phyloP scores from a whole-genome alignment of 2,329 filamentous ascomycete genomes.

The Berkeleyomyces rouxiae region DNA sequence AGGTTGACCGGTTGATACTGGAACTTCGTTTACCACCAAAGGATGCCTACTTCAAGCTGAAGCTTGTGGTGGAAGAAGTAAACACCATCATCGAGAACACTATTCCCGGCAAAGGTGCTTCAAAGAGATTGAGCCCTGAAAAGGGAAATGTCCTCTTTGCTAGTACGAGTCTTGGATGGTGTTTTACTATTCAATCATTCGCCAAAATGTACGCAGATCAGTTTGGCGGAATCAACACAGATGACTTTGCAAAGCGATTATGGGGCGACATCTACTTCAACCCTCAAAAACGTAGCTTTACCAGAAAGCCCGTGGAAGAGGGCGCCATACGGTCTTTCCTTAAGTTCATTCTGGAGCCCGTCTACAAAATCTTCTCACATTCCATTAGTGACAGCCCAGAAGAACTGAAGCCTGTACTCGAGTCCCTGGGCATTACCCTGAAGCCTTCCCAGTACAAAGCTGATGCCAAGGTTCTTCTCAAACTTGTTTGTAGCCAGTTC shows the following conservation, averaged over 20 bases:
- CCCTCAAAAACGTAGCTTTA: constrained; percentile 76
- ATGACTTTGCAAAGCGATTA: constrained; percentile 68
- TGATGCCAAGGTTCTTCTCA: constrained; percentile 77
- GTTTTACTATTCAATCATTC: constrained; percentile 86
- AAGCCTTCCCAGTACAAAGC: constrained; percentile 87
- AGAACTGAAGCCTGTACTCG: constrained; percentile 64
- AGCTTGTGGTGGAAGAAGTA: constrained; percentile 96
- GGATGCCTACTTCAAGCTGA: constrained; percentile 97
- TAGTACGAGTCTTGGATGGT: constrained; percentile 88
- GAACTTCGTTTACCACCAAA: constrained; percentile 87
- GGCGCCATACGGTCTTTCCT: constrained; percentile 74
- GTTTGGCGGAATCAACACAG: constrained; percentile 63
- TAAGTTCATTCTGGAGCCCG: constrained; percentile 85
- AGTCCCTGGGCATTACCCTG: constrained; percentile 61
- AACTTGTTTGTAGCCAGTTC: constrained; percentile 84
- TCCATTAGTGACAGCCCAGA: constrained; percentile 82
- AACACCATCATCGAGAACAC: constrained; percentile 89
- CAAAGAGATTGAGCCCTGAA: constrained; percentile 73
- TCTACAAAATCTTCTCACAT: constrained; percentile 94
- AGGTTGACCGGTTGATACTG: constrained; percentile 87
- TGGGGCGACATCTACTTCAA: constrained; percentile 99
- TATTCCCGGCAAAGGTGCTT: constrained; percentile 63
- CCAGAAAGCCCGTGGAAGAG: constrained; percentile 69
- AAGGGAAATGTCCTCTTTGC: constrained; percentile 98
- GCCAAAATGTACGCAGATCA: constrained; percentile 90